Conservation (phyloP, 129 eudicot genomes). For the Tanacetum coccineum region DNA sequence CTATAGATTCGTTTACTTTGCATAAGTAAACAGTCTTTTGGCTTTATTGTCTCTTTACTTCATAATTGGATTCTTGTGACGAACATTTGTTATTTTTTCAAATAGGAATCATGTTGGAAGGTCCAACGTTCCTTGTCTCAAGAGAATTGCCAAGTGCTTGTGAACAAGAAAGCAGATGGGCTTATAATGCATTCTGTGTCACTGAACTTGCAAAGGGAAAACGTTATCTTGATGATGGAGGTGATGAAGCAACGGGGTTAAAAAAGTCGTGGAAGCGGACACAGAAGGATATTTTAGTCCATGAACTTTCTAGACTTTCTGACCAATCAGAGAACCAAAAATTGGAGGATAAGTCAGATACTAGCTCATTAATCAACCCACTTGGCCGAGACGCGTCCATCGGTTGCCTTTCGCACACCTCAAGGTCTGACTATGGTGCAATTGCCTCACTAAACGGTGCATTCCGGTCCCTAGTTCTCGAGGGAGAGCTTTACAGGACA, state of each 20-base stretch:
- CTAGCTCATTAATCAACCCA: slow-evolving; percentile 45
- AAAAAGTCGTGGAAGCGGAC: slow-evolving; percentile 34
- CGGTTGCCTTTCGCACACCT: slow-evolving; percentile 52
- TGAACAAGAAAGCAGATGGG: slow-evolving; percentile 51
- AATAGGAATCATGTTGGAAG: slow-evolving; percentile 41
- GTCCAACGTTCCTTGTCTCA: slow-evolving; percentile 44
- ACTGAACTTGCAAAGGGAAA: slow-evolving; percentile 37
- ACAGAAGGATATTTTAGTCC: slow-evolving; percentile 3
- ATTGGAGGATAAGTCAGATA: slow-evolving; percentile 33
- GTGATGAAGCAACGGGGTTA: slow-evolving; percentile 7
- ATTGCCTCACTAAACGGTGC: slow-evolving; percentile 48
- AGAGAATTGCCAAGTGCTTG: slow-evolving; percentile 48
- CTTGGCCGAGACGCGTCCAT: slow-evolving; percentile 57
- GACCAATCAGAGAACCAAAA: slow-evolving; percentile 23
- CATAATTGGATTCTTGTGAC: too few relatives aligned
- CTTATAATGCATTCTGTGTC: slow-evolving; percentile 36
- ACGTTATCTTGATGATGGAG: slow-evolving; percentile 37
- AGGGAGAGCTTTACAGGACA: slow-evolving; percentile 49
- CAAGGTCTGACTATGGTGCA: slow-evolving; percentile 59
- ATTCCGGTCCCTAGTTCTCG: slow-evolving; percentile 46
- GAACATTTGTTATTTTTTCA: too few relatives aligned
- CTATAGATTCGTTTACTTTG: too few relatives aligned
- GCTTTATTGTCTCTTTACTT: too few relatives aligned
- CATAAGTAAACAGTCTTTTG: too few relatives aligned
- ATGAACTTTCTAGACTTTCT: slow-evolving; percentile 16